Evolutionary conservation across 176 grass and related monocot genomes (phyloP), one percentile per base, ranked within the genome.

Genomic region (Ampelocalamus luodianensis): DNA sequence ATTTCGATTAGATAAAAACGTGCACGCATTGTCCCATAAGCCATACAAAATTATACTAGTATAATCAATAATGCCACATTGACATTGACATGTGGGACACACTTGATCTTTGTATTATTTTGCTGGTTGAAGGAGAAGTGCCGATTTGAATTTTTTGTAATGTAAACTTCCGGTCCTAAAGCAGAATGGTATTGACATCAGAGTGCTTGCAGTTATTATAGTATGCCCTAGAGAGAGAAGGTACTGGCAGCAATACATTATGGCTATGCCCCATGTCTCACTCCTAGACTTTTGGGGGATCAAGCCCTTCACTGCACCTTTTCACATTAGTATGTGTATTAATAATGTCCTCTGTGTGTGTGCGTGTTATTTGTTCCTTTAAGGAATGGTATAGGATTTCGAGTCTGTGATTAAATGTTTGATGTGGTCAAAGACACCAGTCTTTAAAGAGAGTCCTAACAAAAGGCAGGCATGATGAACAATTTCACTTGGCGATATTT

Each of bases 381-480:
- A 88, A 89, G 78, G 82, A 92, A 81, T 60, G 64, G 39, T 80
- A 89, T 73, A 89, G 80, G 80, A 85, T 87, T 77, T 74, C 38
- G 29, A 59, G 76, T 37, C 29, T 89, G 70, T 60, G 74, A 87
- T 85, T 86, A 84, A 87, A 80, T 83, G 79, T 84, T 87, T 87
- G 70, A 89, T 84, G 68, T 80, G 73, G 84, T 80, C 80, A 86
- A 89, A 90, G 64, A 79, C 76, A 73, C 7, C 71, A 86, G 16
- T 79, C 83, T 82, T 87, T 92, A 92, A 91, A 89, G 85, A 84
- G 68, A 80, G 76, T 87, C 81, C 85, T 87, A 84, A 84, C 63
- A 84, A 87, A 80, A 91, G 76, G 70, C 53, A 46, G 46, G 64
- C 63, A 71, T 76, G 76, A 56, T 83, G 79, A 86, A 87, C 69